Evolutionary conservation across 202 grass and related monocot species (phyloP).

Genomic region (Schoenoplectus tabernaemontani): DNA sequence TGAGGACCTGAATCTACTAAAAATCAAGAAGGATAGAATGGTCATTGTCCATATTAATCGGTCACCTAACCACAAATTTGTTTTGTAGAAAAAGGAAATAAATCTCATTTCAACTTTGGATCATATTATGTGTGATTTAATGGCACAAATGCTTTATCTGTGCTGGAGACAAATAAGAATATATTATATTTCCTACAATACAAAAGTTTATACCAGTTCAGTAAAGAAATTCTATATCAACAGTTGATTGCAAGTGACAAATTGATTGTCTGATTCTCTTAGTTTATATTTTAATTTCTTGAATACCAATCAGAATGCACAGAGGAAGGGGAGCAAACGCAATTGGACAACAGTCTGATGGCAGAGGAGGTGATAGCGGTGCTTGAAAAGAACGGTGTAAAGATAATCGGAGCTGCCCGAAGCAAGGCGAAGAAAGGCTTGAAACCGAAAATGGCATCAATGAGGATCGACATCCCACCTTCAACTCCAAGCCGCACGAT

Average conservation of each 20-base stretch:
- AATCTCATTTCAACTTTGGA: too few species aligned
- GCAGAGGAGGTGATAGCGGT: conserved; percentile 28
- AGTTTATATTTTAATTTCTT: not conserved
- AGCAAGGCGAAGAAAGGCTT: conserved; percentile 22
- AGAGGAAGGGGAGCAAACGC: not conserved
- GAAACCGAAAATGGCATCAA: conserved; percentile 20
- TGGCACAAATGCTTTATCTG: too few species aligned
- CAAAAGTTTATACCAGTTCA: too few species aligned
- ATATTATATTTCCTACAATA: too few species aligned
- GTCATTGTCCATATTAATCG: too few species aligned
- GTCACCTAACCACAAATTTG: too few species aligned
- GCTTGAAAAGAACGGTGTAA: conserved; percentile 34
- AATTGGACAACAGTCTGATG: not conserved
- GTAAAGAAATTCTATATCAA: not conserved
- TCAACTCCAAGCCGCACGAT: conserved; percentile 29
- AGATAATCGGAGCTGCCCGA: not conserved
- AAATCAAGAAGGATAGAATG: too few species aligned
- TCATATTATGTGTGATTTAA: too few species aligned
- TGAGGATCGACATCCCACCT: conserved; percentile 36
- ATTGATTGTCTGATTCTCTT: not conserved
- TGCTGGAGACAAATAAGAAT: too few species aligned
- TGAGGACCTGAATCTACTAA: not conserved
- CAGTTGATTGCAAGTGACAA: not conserved
- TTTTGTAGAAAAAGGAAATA: too few species aligned
- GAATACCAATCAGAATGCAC: not conserved